Evolutionary conservation across 1,284 basidiomycete species (phyloP), one percentile per base, ranked within the genome.

Genomic region (Leucoagaricus sp.): DNA sequence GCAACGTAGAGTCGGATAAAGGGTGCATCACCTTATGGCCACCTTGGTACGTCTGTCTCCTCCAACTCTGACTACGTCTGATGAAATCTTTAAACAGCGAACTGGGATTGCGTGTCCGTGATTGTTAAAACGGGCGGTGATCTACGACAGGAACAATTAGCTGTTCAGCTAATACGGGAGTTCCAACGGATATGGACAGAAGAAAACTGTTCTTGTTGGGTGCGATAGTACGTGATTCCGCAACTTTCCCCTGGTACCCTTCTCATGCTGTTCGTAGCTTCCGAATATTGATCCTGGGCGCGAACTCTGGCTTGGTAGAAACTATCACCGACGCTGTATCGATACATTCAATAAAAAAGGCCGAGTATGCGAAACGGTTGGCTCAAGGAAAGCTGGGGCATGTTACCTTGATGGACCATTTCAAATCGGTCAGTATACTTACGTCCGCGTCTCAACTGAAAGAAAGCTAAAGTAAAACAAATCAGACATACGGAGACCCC

Each of bases 91-190:
- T 45, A 52, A 25, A 6, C 29, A 86, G 87, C 82, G 17, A 86
- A 82, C 60, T 91, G 87, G 87, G 86, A 91, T 64, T 94, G 96
- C 62, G 85, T 98, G 47, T 96, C 95, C 8, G 94, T 98, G 48
- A 99, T 99, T 61, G 94, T 99, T 69, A 99, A 99, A 75, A 98
- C 96, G 2, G 97, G 96, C 1, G 95, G 91, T 26, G 97, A 99
- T 72, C 74, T 99, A 53, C 85, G 97, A 48, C 97, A 99, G 75
- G 97, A 99, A 70, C 97, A 99, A 73, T 81, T 99, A 26, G 97
- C 97, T 6, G 93, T 96, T 7, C 95, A 98, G 69, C 83, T 99
- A 7, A 96, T 99, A 58, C 89, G 82, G 59, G 91, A 96, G 67
- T 98, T 99, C 69, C 89, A 92, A 59, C 79, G 85, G 57, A 98